Evolutionary conservation across 306 rosid species (phyloP).

Genomic region (Alnus rubra): DNA sequence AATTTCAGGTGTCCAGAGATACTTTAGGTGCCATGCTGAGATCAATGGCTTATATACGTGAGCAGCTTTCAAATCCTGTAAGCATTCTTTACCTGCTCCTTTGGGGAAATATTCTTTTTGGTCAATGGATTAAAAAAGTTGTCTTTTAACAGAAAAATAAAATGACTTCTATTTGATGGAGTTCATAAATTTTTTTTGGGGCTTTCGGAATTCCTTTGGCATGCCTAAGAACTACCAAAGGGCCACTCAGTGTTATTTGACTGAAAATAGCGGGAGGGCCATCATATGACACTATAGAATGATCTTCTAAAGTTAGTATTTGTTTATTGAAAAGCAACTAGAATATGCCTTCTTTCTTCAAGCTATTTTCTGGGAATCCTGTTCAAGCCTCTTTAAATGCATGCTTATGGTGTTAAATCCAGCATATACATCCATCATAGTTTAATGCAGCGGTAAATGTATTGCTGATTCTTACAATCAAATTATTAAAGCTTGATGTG

Average conservation of each 20-base stretch:
- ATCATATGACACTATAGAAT: too few species aligned
- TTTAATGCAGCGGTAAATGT: too few species aligned
- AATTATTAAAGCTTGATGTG: too few species aligned
- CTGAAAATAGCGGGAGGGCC: too few species aligned
- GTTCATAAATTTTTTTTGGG: background rate
- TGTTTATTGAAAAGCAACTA: too few species aligned
- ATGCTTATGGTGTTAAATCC: background rate
- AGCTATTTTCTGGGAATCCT: too few species aligned
- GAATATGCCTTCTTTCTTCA: too few species aligned
- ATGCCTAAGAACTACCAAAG: too few species aligned
- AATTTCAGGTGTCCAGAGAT: constrained; percentile 90
- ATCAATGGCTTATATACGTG: constrained; percentile 94
- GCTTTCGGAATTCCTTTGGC: background rate
- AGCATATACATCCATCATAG: background rate
- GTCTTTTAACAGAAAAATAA: background rate
- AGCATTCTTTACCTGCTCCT: constrained; percentile 37
- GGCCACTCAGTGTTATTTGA: too few species aligned
- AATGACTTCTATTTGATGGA: background rate
- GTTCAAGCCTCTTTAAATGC: background rate
- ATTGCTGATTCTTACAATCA: too few species aligned
- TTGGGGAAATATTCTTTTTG: background rate
- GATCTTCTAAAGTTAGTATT: too few species aligned
- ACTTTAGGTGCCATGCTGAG: constrained; percentile 92
- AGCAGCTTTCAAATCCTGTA: constrained; percentile 83
- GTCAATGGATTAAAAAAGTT: background rate